Evolutionary conservation across 2,329 filamentous ascomycete genomes (phyloP).

Genomic region (Venturia asperata): DNA sequence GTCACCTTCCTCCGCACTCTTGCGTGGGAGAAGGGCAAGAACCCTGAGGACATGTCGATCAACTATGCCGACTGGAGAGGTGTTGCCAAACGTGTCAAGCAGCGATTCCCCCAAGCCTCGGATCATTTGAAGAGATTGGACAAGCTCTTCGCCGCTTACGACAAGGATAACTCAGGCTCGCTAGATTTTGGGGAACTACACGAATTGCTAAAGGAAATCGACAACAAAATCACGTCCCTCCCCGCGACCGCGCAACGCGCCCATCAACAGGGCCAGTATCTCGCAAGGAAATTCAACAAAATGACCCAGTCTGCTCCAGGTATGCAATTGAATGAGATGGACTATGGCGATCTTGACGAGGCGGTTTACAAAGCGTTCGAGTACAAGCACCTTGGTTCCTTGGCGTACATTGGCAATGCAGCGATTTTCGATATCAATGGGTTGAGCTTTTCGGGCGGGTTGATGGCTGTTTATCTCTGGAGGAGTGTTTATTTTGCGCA

Average conservation of each 20-base stretch:
- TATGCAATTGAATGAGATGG: slow-evolving; percentile 69
- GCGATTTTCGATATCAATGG: slow-evolving; percentile 89
- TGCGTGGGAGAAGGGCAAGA: slow-evolving; percentile 84
- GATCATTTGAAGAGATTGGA: slow-evolving; percentile 84
- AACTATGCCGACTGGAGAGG: slow-evolving; percentile 82
- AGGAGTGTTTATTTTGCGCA: slow-evolving; percentile 94
- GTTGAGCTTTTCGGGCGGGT: slow-evolving; percentile 68
- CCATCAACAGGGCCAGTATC: slow-evolving; percentile 90
- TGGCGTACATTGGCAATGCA: slow-evolving; percentile 94
- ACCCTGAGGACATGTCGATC: slow-evolving; percentile 81
- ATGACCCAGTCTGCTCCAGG: slow-evolving; percentile 71
- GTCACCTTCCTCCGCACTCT: slow-evolving; percentile 81
- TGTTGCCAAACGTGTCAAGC: slow-evolving; percentile 75
- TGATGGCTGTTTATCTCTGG: slow-evolving; percentile 95
- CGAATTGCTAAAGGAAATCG: slow-evolving; percentile 84
- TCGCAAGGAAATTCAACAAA: slow-evolving; percentile 90
- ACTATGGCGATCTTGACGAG: slow-evolving; percentile 85
- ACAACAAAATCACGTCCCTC: slow-evolving; percentile 86
- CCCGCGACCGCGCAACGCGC: slow-evolving; percentile 94
- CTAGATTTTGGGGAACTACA: slow-evolving; percentile 89
- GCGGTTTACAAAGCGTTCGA: slow-evolving; percentile 91
- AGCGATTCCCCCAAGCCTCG: slow-evolving; percentile 83
- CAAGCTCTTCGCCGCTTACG: slow-evolving; percentile 83
- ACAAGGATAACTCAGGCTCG: slow-evolving; percentile 86
- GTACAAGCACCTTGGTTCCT: slow-evolving; percentile 81